These are phyloP conservation scores for Ramichloridium luteum DNA, from an alignment of 2,329 filamentous ascomycete genomes.

Conservation along the genomic window DNA sequence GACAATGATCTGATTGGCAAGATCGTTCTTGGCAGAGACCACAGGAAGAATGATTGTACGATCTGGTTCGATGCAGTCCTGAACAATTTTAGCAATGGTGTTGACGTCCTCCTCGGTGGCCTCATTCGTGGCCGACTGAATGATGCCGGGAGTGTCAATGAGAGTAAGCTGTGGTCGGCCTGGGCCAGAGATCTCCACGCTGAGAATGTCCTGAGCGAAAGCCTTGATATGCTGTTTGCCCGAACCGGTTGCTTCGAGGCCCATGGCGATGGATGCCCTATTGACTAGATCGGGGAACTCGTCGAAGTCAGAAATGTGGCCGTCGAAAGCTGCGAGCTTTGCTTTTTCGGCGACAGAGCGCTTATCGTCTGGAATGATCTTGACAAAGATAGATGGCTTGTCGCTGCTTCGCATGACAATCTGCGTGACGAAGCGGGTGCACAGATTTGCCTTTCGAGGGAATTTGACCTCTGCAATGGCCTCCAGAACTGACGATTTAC, in stretches of 20 bases:
- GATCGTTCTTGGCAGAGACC: conserved; percentile 32
- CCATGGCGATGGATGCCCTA: conserved; percentile 41
- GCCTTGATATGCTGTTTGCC: conserved; percentile 3
- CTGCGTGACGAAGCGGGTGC: conserved; percentile 51
- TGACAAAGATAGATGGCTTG: conserved; percentile 10
- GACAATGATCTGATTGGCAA: conserved; percentile 47
- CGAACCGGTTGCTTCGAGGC: conserved; percentile 25
- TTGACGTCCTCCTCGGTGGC: conserved; percentile 25
- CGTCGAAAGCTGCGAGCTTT: conserved; percentile 21
- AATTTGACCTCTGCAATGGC: conserved; percentile 52
- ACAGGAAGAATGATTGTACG: conserved; percentile 36
- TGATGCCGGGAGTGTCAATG: conserved; percentile 29
- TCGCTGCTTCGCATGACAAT: conserved; percentile 38
- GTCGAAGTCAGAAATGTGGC: conserved; percentile 25
- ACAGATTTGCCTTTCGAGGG: conserved; percentile 42
- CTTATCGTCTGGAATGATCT: conserved; percentile 19
- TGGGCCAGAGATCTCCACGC: conserved; percentile 36
- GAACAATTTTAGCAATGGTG: conserved; percentile 26
- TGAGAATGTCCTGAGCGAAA: conserved; percentile 38
- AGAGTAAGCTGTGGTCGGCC: conserved; percentile 26
- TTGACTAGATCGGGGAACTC: conserved; percentile 40
- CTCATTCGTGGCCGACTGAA: conserved; percentile 22
- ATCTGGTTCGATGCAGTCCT: conserved; percentile 44
- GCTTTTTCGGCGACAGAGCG: conserved; percentile 18
- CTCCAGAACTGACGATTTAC: conserved; percentile 54